These are phyloP conservation scores for Pythium folliculosum DNA, from an alignment of 352 stramenopile genomes.

Conservation along the genomic window DNA sequence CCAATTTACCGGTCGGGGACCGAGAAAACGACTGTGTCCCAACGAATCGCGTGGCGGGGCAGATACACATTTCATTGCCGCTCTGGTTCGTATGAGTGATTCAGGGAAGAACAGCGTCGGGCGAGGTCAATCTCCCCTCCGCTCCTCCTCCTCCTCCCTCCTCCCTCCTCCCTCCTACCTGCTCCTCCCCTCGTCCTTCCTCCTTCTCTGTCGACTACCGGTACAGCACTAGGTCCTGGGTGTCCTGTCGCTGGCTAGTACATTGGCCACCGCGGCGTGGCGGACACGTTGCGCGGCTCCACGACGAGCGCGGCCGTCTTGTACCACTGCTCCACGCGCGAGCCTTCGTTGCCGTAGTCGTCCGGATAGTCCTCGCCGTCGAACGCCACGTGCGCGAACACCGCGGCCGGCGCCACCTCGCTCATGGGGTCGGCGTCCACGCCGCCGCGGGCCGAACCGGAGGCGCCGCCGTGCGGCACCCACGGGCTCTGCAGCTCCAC, in stretches of 20 bases:
- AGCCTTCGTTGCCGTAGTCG: conserved; percentile 10
- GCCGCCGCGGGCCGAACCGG: too few species aligned
- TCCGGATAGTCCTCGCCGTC: conserved; percentile 13
- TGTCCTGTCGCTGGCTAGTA: background rate
- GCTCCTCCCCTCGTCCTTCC: too few species aligned
- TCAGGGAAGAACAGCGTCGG: too few species aligned
- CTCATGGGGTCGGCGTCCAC: background rate
- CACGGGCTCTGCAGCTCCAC: conserved; percentile 3
- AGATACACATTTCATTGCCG: too few species aligned
- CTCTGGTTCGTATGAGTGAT: too few species aligned
- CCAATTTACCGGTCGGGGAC: too few species aligned
- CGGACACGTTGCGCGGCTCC: background rate
- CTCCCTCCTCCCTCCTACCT: too few species aligned
- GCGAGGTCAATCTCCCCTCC: background rate
- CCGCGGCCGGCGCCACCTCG: background rate
- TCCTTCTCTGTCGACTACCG: too few species aligned
- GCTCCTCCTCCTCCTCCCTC: background rate
- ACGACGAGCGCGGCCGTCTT: conserved; percentile 6
- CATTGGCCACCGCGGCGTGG: background rate
- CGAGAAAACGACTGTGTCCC: too few species aligned
- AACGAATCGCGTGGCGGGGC: too few species aligned
- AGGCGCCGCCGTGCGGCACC: background rate
- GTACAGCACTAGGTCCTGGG: too few species aligned
- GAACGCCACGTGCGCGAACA: conserved; percentile 2
- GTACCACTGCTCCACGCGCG: conserved; percentile 13